These are phyloP conservation scores for Phytophthora pluvialis DNA, from an alignment of 352 stramenopile species.

Conservation along the genomic window DNA sequence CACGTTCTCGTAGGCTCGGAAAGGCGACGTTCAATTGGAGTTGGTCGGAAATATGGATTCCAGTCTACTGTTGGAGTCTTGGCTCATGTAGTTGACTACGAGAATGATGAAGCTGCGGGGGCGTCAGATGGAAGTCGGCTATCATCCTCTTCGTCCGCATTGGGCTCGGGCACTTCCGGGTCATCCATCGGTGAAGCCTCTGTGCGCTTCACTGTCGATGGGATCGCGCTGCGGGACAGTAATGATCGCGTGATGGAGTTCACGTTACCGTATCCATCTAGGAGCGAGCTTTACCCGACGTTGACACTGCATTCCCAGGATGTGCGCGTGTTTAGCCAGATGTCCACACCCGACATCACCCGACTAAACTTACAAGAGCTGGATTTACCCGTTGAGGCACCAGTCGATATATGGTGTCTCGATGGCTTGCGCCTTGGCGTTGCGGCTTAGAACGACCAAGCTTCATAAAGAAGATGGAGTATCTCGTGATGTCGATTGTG, in stretches of 20 bases:
- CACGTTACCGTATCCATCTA: conserved; percentile 57
- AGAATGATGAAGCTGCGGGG: conserved; percentile 22
- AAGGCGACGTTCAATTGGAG: conserved; percentile 58
- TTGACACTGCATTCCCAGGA: conserved; percentile 86
- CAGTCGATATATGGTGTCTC: conserved; percentile 72
- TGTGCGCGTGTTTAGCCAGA: conserved; percentile 77
- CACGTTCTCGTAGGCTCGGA: conserved; percentile 76
- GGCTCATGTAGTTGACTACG: conserved; percentile 57
- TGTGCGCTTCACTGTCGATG: conserved; percentile 81
- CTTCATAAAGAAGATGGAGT: conserved; percentile 20
- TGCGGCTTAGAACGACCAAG: conserved; percentile 29
- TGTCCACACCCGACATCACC: conserved; percentile 77
- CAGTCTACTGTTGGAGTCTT: conserved; percentile 82
- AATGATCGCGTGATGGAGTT: conserved; percentile 64
- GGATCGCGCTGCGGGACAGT: conserved; percentile 62
- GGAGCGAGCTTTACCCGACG: conserved; percentile 81
- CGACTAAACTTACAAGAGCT: conserved; percentile 60
- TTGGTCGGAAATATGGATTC: conserved; percentile 60
- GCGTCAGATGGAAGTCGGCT: conserved; percentile 8
- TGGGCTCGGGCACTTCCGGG: conserved; percentile 13
- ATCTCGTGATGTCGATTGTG: conserved; percentile 24
- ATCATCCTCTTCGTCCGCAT: conserved; percentile 22
- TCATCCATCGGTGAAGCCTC: conserved; percentile 41
- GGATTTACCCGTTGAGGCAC: conserved; percentile 39
- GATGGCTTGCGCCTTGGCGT: conserved; percentile 56